Evolutionary conservation across 1,284 basidiomycete species (phyloP).

Genomic region (Ceratobasidium sp.): DNA sequence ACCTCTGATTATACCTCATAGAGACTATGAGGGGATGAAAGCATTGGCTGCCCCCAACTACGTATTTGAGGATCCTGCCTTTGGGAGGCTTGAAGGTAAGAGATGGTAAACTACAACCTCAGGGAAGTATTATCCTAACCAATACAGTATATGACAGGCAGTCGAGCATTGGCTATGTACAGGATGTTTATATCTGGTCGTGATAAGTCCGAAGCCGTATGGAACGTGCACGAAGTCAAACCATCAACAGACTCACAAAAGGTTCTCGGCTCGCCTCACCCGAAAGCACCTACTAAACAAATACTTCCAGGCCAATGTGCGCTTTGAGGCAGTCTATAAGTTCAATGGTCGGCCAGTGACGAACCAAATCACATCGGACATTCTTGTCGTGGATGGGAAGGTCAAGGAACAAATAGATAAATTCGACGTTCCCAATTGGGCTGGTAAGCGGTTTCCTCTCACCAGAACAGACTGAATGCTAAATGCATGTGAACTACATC

Average conservation of each 20-base stretch:
- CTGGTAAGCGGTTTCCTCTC: conserved; percentile 2
- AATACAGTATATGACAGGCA: neutral
- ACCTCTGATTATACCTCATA: neutral
- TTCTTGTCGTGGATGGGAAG: conserved; percentile 38
- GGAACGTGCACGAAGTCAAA: conserved; percentile 43
- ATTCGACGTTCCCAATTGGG: conserved; percentile 31
- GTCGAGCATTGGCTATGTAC: conserved; percentile 31
- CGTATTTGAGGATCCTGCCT: conserved; percentile 29
- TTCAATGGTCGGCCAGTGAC: conserved; percentile 33
- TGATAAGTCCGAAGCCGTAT: conserved; percentile 33
- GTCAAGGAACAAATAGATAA: conserved; percentile 36
- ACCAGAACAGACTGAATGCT: too few species aligned
- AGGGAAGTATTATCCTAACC: neutral
- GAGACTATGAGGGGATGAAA: conserved; percentile 36
- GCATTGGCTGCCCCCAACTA: conserved; percentile 20
- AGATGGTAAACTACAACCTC: neutral
- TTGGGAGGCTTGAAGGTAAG: conserved; percentile 40
- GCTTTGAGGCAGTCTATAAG: conserved; percentile 41
- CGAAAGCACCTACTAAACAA: neutral
- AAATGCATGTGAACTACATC: neutral
- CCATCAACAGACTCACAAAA: conserved; percentile 28
- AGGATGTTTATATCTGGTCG: conserved; percentile 39
- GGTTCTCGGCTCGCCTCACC: neutral
- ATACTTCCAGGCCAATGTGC: conserved; percentile 19
- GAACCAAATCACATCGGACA: conserved; percentile 34